These are phyloP conservation scores for Fusarium metavorans DNA, from an alignment of 2,329 filamentous ascomycete species.

Conservation along the genomic window DNA sequence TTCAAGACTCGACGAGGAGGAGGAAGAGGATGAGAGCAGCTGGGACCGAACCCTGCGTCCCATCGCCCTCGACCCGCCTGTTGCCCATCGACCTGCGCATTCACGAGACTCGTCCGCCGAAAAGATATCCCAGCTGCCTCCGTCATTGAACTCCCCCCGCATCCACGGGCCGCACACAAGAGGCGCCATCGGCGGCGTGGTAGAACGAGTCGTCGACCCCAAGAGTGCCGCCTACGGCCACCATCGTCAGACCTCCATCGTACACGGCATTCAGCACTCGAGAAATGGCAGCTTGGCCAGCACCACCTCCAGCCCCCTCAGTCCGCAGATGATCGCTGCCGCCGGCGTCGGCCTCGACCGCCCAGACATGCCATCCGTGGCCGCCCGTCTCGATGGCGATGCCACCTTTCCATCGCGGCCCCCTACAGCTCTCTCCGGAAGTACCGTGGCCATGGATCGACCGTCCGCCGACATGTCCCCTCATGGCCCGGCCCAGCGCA, in stretches of 20 bases:
- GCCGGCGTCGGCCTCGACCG: conserved; percentile 69
- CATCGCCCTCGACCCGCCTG: conserved; percentile 55
- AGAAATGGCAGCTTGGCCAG: conserved; percentile 89
- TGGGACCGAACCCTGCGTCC: conserved; percentile 67
- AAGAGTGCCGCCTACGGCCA: conserved; percentile 78
- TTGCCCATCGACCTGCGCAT: conserved; percentile 58
- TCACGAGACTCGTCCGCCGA: conserved; percentile 71
- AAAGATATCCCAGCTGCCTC: conserved; percentile 56
- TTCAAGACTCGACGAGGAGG: conserved; percentile 66
- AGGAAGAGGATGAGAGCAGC: conserved; percentile 61
- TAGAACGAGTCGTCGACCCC: conserved; percentile 66
- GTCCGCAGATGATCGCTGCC: conserved; percentile 85
- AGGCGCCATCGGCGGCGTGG: conserved; percentile 54
- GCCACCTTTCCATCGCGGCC: conserved; percentile 54
- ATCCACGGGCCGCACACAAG: conserved; percentile 57
- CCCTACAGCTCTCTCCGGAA: conserved; percentile 62
- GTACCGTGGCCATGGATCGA: conserved; percentile 55
- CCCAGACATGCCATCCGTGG: conserved; percentile 61
- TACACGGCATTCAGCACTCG: conserved; percentile 94
- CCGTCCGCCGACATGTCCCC: conserved; percentile 59
- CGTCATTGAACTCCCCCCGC: conserved; percentile 52
- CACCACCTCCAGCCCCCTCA: conserved; percentile 84
- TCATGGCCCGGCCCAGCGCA: conserved; percentile 62
- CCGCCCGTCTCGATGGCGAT: conserved; percentile 60
- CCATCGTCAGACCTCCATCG: conserved; percentile 95